Evolutionary conservation across 495 filamentous ascomycete species (phyloP), one percentile per base, ranked within the genome.

Genomic region (Lasiosphaeria ovina): DNA sequence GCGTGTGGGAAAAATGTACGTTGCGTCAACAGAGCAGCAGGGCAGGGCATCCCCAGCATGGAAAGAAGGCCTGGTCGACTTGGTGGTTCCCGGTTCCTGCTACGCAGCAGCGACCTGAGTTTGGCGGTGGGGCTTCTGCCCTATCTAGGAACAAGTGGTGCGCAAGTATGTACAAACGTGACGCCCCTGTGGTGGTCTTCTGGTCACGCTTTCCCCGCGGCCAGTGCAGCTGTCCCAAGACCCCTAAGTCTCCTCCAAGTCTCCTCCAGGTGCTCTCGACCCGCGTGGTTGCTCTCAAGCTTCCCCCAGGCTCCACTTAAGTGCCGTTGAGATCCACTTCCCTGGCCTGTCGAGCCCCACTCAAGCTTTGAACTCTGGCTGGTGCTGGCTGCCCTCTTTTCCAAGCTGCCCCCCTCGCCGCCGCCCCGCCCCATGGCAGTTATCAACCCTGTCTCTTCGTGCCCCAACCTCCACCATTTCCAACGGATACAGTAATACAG

Each of bases 391-490:
- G 4, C 12, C 4, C 5, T 14, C 44, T n/a, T 4, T n/a, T n/a
- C 2, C 2, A 47, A 42, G 38, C n/a, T 10, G 4, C 38, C 11
- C 3, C 42, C 14, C 35, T 54, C 12, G 4, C 38, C 31, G 9
- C 42, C 14, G 31, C 48, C 12, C 48, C 50, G 42, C 57, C 57
- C 35, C 57, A 48, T 60, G 9, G 9, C 14, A 12, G 1, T 42
- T 42, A 12, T 12, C 12, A 7, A 7, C 38, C 38, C 38, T 42
- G 8, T 12, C 12, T 42, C 9, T 12, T 8, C 47, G 7, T 17
- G 24, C 8, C 57, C 57, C 57, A 60, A 60, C 50, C 57, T 60
- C 38, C 57, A 54, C 57, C 17, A 60, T 60, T 60, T 60, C 54
- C 57, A 53, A 54, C n/a, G 38, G 53, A 7, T 14, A 11, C 49